A percentile compares a stretch with the other conserved stretches of the same genome.
Evolutionary conservation across 306 rosid genomes (phyloP).

Genomic region (Neltuma alba): DNA sequence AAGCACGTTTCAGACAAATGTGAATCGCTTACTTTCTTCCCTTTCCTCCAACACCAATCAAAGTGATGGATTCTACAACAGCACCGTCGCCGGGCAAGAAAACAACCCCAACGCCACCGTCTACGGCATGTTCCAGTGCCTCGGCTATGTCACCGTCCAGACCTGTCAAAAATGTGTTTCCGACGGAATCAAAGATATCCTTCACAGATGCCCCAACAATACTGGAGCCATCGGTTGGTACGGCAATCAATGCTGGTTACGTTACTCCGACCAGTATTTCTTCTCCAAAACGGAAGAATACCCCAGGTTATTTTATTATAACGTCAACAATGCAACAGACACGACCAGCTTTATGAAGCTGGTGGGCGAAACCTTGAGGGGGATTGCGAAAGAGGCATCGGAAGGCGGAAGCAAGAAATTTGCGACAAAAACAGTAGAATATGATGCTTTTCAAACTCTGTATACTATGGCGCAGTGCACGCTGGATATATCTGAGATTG

Average conservation of each 20-base stretch:
- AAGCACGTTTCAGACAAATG: conserved; percentile 39
- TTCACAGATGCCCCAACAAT: conserved; percentile 11
- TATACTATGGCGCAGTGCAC: too few species aligned
- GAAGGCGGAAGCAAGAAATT: conserved; percentile 18
- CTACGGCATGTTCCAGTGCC: conserved; percentile 45
- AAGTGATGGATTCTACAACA: conserved; percentile 22
- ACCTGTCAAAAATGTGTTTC: conserved; percentile 36
- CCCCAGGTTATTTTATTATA: rapidly evolving
- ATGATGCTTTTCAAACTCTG: background rate
- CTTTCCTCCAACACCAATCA: conserved; percentile 36
- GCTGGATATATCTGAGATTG: too few species aligned
- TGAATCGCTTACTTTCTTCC: conserved; percentile 33
- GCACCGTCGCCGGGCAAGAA: background rate
- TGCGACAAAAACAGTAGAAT: conserved; percentile 4
- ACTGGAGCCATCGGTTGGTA: conserved; percentile 34
- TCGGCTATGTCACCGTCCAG: conserved; percentile 22
- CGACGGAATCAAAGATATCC: background rate
- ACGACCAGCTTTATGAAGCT: background rate
- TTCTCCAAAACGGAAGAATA: background rate
- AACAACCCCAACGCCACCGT: background rate
- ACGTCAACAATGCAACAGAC: background rate
- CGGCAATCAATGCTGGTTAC: conserved; percentile 34
- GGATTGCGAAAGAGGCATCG: background rate
- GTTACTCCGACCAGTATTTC: conserved; percentile 32
- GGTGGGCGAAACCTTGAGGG: background rate